A percentile compares a stretch with the other conserved stretches of the same genome.
Evolutionary conservation across 2,329 filamentous ascomycete genomes (phyloP).

Genomic region (Beauveria pseudobassiana): DNA sequence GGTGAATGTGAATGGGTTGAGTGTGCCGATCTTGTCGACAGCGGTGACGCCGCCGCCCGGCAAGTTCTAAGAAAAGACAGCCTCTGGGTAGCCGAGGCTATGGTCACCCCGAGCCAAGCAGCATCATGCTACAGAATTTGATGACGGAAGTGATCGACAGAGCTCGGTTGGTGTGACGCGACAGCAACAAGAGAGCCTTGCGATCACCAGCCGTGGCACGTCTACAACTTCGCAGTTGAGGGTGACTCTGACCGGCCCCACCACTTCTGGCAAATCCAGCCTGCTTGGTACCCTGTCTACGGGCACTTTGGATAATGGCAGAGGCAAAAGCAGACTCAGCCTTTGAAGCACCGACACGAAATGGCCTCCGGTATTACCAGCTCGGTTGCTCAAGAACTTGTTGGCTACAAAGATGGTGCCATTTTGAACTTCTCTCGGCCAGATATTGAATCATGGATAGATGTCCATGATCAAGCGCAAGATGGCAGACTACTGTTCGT

Average conservation of each 20-base stretch:
- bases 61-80: conserved; percentile 35
- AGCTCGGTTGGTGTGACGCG: background rate
- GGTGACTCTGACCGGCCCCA: conserved; percentile 81
- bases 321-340: conserved; percentile 81
- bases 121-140: conserved; percentile 10
- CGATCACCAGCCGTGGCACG: conserved; percentile 32
- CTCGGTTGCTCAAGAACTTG: conserved; percentile 86
- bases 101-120: conserved; percentile 66
- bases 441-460: conserved; percentile 87
- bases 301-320: conserved; percentile 81
- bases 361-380: conserved; percentile 87
- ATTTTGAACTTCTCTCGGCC: conserved; percentile 80
- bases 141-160: background rate
- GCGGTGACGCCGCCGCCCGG: conserved; percentile 16
- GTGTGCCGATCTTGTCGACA: conserved; percentile 23
- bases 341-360: conserved; percentile 91
- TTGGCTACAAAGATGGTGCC: conserved; percentile 62
- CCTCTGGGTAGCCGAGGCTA: conserved; percentile 82
- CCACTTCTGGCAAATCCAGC: conserved; percentile 87
- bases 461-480: conserved; percentile 76
- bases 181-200: conserved; percentile 4
- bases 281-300: conserved; percentile 83
- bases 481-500: conserved; percentile 75
- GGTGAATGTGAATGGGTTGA: conserved; percentile 75
- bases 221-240: conserved; percentile 68